A percentile compares a stretch with the other conserved stretches of the same genome.
phyloP scores from a whole-genome alignment of 140 eudicot species.

The Senecio squalidus region DNA sequence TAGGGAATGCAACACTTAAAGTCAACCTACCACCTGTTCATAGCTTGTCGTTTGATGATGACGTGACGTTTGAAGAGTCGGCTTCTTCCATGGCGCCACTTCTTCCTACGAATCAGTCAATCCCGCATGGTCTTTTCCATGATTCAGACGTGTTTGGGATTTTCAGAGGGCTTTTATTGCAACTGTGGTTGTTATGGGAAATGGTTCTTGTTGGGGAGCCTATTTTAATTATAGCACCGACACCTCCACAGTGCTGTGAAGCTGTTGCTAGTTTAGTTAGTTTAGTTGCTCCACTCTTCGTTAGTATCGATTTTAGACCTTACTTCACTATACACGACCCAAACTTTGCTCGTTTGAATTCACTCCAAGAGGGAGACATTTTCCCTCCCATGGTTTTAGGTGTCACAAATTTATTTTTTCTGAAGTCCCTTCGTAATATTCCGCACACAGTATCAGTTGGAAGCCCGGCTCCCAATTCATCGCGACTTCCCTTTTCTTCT shows the following conservation, averaged over 20 bases:
- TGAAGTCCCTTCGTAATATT: constrained; percentile 71
- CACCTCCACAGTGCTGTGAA: constrained; percentile 97
- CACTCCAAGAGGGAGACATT: constrained; percentile 62
- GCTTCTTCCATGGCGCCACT: constrained; percentile 82
- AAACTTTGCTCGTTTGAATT: constrained; percentile 60
- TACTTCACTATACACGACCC: constrained; percentile 97
- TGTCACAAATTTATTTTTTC: constrained; percentile 84
- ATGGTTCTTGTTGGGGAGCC: constrained; percentile 88
- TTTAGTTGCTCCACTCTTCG: constrained; percentile 80
- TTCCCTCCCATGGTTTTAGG: constrained; percentile 91
- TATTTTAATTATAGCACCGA: constrained; percentile 83
- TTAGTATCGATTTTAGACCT: constrained; percentile 89
- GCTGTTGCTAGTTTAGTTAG: constrained; percentile 92
- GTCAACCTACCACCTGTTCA: constrained; percentile 90
- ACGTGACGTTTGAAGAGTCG: constrained; percentile 53
- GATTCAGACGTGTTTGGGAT: constrained; percentile 88
- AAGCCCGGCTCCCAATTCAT: constrained; percentile 59
- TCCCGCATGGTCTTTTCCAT: constrained; percentile 92
- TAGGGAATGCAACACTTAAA: constrained; percentile 80
- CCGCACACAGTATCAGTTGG: constrained; percentile 94
- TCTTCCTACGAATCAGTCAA: constrained; percentile 79
- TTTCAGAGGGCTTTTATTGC: constrained; percentile 73
- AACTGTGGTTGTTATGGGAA: constrained; percentile 93
- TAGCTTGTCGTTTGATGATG: constrained; percentile 68
- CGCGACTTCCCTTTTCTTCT: constrained; percentile 44